A percentile compares a stretch with the other conserved stretches of the same genome.
phyloP scores from a whole-genome alignment of 495 filamentous ascomycete genomes.

The Rostrohypoxylon terebratum region DNA sequence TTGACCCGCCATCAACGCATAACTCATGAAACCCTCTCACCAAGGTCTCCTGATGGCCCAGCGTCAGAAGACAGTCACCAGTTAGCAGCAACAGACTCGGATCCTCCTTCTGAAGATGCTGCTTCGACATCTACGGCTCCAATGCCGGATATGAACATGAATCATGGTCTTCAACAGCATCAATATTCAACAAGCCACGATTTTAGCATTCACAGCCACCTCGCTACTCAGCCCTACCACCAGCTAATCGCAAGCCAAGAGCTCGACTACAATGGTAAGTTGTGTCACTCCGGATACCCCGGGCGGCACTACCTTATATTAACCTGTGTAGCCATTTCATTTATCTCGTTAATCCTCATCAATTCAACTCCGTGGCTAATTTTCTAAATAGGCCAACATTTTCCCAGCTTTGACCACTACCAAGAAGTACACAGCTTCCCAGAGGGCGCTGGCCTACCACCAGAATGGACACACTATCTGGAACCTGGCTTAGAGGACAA shows the following conservation, averaged over 20 bases:
- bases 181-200: slow-evolving; percentile 45
- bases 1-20: slow-evolving; percentile 64
- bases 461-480: slow-evolving; percentile 46
- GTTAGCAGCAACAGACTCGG: slow-evolving; percentile 44
- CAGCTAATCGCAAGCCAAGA: slow-evolving; percentile 46
- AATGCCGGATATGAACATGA: slow-evolving; percentile 42
- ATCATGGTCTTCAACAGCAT: slow-evolving; percentile 39
- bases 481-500: slow-evolving; percentile 44
- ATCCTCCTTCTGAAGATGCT: slow-evolving; percentile 43
- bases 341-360: neutral
- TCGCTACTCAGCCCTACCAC: slow-evolving; percentile 39
- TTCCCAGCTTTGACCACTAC: slow-evolving; percentile 47
- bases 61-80: slow-evolving; percentile 49
- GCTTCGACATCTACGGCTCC: slow-evolving; percentile 27
- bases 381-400: slow-evolving; percentile 43
- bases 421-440: slow-evolving; percentile 39
- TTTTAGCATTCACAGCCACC: slow-evolving; percentile 41
- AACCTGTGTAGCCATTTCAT: slow-evolving; percentile 16
- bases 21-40: slow-evolving; percentile 50
- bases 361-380: slow-evolving; percentile 30
- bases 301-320: slow-evolving; percentile 11
- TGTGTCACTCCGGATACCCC: slow-evolving; percentile 11
- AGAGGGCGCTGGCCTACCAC: slow-evolving; percentile 38
- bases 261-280: slow-evolving; percentile 48
- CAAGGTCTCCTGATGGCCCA: slow-evolving; percentile 49